These are phyloP conservation scores for Aspergillus aculeatus DNA, from an alignment of 2,329 filamentous ascomycete species.

Conservation along the genomic window DNA sequence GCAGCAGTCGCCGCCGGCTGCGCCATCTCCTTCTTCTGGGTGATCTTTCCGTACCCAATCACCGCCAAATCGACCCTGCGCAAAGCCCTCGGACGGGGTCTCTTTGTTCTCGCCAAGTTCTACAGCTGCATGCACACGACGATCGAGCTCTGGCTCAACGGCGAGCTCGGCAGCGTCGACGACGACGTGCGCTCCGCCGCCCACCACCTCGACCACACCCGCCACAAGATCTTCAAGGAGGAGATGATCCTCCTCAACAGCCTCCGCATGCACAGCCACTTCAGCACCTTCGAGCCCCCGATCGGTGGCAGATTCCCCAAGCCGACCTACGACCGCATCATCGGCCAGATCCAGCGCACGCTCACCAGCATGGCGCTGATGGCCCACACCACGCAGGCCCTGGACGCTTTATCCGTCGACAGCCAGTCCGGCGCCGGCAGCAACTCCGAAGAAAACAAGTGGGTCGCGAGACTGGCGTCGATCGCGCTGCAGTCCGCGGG, in stretches of 20 bases:
- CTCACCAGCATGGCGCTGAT: conserved; percentile 66
- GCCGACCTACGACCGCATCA: conserved; percentile 62
- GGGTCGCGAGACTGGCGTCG: conserved; percentile 58
- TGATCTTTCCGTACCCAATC: conserved; percentile 69
- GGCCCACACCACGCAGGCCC: conserved; percentile 59
- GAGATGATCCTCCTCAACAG: conserved; percentile 62
- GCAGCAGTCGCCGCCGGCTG: conserved; percentile 66
- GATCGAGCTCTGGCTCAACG: conserved; percentile 59
- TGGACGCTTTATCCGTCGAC: conserved; percentile 27
- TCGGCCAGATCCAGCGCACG: conserved; percentile 50
- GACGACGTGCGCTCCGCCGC: conserved; percentile 17
- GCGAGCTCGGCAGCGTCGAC: conserved; percentile 46
- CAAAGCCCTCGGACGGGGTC: conserved; percentile 62
- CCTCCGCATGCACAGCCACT: conserved; percentile 60
- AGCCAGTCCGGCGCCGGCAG: neutral
- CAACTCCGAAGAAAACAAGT: conserved; percentile 41
- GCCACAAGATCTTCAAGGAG: conserved; percentile 63
- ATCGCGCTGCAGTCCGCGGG: conserved; percentile 56
- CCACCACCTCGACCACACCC: conserved; percentile 51
- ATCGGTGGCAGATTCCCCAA: conserved; percentile 72
- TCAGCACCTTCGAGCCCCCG: conserved; percentile 66
- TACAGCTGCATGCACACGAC: conserved; percentile 70
- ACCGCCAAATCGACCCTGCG: conserved; percentile 68
- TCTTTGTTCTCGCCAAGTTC: conserved; percentile 72
- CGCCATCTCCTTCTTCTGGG: conserved; percentile 72